Evolutionary conservation across 2,329 filamentous ascomycete species (phyloP).

Genomic region (Aureobasidium uvarum): DNA sequence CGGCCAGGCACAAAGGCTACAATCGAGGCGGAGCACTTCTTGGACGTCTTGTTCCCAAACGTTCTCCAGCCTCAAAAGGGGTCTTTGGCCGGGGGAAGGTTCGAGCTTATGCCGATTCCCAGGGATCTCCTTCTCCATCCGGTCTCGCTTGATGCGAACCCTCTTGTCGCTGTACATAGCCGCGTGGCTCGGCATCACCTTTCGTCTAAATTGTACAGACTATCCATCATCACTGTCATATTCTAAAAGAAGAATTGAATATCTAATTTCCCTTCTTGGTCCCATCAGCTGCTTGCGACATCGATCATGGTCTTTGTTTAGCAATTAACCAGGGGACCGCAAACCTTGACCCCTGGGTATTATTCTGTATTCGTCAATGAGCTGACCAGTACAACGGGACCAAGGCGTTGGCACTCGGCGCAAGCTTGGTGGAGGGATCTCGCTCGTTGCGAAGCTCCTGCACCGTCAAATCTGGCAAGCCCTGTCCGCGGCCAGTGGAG

Average conservation of each 20-base stretch:
- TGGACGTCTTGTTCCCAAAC: slow-evolving; percentile 8
- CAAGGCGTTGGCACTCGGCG: not conserved
- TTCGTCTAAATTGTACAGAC: not conserved
- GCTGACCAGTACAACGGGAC: slow-evolving; percentile 2
- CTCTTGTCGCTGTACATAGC: not conserved
- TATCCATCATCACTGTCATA: not conserved
- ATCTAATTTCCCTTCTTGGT: slow-evolving; percentile 2
- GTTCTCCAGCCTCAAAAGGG: slow-evolving; percentile 6
- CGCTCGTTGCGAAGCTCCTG: not conserved
- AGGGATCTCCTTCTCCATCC: slow-evolving; percentile 13
- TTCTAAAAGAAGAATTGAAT: slow-evolving; percentile 10
- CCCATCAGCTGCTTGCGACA: slow-evolving; percentile 19
- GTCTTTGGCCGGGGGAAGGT: not conserved
- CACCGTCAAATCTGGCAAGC: not conserved
- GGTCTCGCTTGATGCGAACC: slow-evolving; percentile 5
- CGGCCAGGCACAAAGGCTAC: not conserved
- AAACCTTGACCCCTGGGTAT: slow-evolving; percentile 3
- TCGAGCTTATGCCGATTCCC: not conserved
- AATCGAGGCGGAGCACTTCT: slow-evolving; percentile 6
- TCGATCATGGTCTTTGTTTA: slow-evolving; percentile 5
- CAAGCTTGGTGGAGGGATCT: not conserved
- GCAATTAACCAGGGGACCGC: slow-evolving; percentile 3
- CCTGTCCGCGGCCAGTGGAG: not conserved
- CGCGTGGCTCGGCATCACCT: slow-evolving; percentile 12
- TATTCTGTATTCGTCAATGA: not conserved